Evolutionary conservation across 2,329 filamentous ascomycete species (phyloP), one percentile per base, ranked within the genome.

Genomic region (Aspergillus sp.): DNA sequence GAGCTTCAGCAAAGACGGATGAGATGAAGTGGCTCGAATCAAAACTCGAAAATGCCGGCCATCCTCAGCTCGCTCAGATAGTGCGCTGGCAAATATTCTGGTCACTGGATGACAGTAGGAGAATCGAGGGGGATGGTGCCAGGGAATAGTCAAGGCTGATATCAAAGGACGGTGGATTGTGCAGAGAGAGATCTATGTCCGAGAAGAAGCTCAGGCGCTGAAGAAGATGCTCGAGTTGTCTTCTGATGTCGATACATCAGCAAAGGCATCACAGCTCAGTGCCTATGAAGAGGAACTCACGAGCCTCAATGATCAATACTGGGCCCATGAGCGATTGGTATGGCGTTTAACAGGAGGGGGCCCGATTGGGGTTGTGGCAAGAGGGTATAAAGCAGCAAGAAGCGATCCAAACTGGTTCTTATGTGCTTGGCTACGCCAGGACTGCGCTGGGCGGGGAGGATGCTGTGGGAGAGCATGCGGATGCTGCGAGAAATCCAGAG

Each of bases 381-480:
- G 31, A 26, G 39, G 19, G 29, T 40, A 33, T 7, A 33, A 5
- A 13, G 26, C 30, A 28, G 12, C 10, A 12, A 32, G 32, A 27
- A 28, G 13, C 7, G 26, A 40, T 27, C 26, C 30, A 8, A 13
- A 33, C 13, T 40, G 39, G 31, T 40, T 12, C 26, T 4, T 33
- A 19, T 34, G 38, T 30, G 12, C 13, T 7, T 44, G 44, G 41
- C 11, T 47, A 3, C 44, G 39, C 0, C 27, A 44, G 39, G 44
- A 49, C 19, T 49, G 44, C 37, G 42, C 36, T 2, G 35, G 41
- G 5, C 39, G 44, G 1, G 47, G 44, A 27, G 44, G 44, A 6
- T 49, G 47, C 11, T 49, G 47, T 44, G 47, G 40, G 7, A 31
- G 47, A 19, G n/a, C 26, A 6, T 47, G 47, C 19, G 32, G 30